Base-by-base conservation (phyloP, 1,284 basidiomycete species). In the Tremellales sp. region DNA sequence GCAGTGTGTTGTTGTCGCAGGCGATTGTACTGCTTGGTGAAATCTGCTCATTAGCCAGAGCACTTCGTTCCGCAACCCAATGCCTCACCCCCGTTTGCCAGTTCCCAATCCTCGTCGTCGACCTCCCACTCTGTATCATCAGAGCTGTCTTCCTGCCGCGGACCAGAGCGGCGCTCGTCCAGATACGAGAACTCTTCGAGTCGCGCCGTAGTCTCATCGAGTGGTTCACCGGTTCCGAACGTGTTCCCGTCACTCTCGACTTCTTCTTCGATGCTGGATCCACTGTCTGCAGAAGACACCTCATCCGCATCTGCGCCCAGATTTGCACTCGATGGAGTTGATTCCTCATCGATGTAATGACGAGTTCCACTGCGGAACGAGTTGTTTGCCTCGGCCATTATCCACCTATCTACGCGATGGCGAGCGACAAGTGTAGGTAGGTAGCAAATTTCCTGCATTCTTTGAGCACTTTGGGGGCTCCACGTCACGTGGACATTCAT, bases 1-100 rank as follows among this genome's bases (percentile, higher is more conserved):
- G 58, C 61, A 36, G 15, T 36, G 25, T 67, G 65, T 66, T 92
- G 87, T 68, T 94, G 91, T 46, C 85, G 79, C 29, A 94, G 78
- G 29, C 92, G 85, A 73, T 96, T 97, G 76, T 89, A 97, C 65
- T 94, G 89, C 73, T 97, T 97, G 26, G 92, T 96, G 61, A 97
- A 93, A 75, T 97, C 92, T 94, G 62, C 13, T 46, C 50, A 51
- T 48, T 22, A 49, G 37, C 42, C 12, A 15, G 23, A 15, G 33
- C 29, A 10, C 22, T 19, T 22, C 15, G 33, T n/a, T 6, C 15
- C 13, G 19, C 13, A 15, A 6, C 33, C 4, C 33, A 7, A 17
- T 36, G 33, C 3, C 77, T 58, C 45, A 79, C 80, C 79, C 60
- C 78, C 75, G 58, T 79, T 75, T 2, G 88, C 84, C 31, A 88